Base-by-base conservation (phyloP, 768 basidiomycete genomes). In the Serendipita sp. region DNA sequence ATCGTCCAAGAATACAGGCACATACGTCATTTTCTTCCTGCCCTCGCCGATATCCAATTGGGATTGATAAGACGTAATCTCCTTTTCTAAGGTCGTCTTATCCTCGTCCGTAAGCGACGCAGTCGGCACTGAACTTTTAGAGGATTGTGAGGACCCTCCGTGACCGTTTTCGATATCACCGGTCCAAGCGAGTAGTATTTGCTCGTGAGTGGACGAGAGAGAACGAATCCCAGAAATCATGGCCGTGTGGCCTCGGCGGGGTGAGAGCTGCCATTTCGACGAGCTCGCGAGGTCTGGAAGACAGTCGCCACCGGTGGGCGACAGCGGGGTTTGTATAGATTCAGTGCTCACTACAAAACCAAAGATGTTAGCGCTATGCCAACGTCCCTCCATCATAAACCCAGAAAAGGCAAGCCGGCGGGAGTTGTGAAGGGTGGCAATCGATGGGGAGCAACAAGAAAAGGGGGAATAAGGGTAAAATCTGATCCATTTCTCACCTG, bases 191-290 rank as follows among this genome's bases (percentile, higher is more conserved):
- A 98, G 79, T 70, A 97, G 81, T 69, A 95, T 72, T 75, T 98
- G 91, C 67, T 95, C 87, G 73, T 95, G 88, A 0, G 88, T 87
- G 13, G 82, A 75, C 2, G 85, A 79, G 38, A 99, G 81, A 11
- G 86, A 88, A 61, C 85, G 83, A 69, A 97, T 92, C 33, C 95
- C 95, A 48, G 86, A 88, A 64, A 93, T 86, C 88, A 98, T 92
- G 11, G 95, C 95, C 7, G 90, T 82, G 70, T 98, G 96, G 17
- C 93, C 94, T 66, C 91, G 85, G 42, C 95, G 79, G 1, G 84
- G 81, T 1, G 80, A 73, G 3, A 99, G 75, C 17, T 81, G 80
- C 95, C 95, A 99, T 41, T 77, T 75, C 61, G 63, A 66, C 64
- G 48, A 64, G 66, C 38, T 53, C 11, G 67, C 64, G 1, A 64